phyloP scores from a whole-genome alignment of 2,329 filamentous ascomycete genomes.

The Phaeosphaeriaceae sp. region DNA sequence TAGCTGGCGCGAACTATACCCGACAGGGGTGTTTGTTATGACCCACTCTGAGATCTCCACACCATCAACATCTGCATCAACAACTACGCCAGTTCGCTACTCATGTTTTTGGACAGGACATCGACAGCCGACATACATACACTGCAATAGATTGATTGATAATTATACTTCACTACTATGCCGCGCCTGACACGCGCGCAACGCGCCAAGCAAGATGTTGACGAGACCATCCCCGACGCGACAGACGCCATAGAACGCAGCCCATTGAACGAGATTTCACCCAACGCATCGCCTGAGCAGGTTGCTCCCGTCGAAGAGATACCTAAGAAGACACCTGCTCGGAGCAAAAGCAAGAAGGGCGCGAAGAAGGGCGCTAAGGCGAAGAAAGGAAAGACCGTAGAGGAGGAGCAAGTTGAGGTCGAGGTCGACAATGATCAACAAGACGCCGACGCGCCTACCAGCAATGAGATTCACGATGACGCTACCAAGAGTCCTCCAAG shows the following conservation, averaged over 20 bases:
- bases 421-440: slow-evolving; percentile 34
- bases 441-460: slow-evolving; percentile 13
- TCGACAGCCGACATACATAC: slow-evolving; percentile 8
- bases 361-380: slow-evolving; percentile 42
- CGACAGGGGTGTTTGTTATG: slow-evolving; percentile 25
- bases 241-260: slow-evolving; percentile 40
- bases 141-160: not conserved
- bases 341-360: slow-evolving; percentile 40
- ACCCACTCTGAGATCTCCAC: slow-evolving; percentile 15
- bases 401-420: slow-evolving; percentile 27
- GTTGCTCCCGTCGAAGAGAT: slow-evolving; percentile 22
- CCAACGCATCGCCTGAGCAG: slow-evolving; percentile 36
- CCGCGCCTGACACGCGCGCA: slow-evolving; percentile 55
- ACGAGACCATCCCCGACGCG: slow-evolving; percentile 43
- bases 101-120: slow-evolving; percentile 25
- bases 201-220: slow-evolving; percentile 49
- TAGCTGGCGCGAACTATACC: slow-evolving; percentile 13
- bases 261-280: slow-evolving; percentile 51
- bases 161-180: slow-evolving; percentile 11
- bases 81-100: slow-evolving; percentile 15
- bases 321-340: slow-evolving; percentile 34
- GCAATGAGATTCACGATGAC: slow-evolving; percentile 21
- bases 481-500: not conserved
- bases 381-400: slow-evolving; percentile 26
- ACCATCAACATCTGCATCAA: slow-evolving; percentile 27